Evolutionary conservation across 2,329 filamentous ascomycete genomes (phyloP).

Genomic region (Ophioceras dolichostomum): DNA sequence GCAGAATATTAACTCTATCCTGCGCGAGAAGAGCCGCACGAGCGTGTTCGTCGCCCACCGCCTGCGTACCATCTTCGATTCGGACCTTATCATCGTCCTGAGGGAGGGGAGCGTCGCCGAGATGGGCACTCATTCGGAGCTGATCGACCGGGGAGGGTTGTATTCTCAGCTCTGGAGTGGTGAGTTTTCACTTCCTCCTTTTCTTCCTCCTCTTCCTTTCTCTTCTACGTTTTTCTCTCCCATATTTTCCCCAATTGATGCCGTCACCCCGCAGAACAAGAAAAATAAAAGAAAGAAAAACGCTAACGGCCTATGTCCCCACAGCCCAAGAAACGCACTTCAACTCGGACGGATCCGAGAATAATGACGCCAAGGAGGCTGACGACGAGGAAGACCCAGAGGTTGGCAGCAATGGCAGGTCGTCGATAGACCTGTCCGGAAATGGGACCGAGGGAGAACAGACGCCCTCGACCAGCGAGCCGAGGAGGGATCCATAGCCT

Average conservation of each 20-base stretch:
- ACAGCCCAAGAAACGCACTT: slow-evolving; percentile 11
- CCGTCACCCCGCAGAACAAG: too few species aligned
- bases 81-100: slow-evolving; percentile 84
- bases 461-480: too few species aligned
- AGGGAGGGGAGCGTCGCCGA: slow-evolving; percentile 78
- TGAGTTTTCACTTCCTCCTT: slow-evolving; percentile 2
- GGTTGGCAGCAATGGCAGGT: background rate
- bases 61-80: slow-evolving; percentile 85
- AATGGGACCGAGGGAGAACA: too few species aligned
- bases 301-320: background rate
- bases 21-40: slow-evolving; percentile 78
- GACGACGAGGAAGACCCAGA: background rate
- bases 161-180: slow-evolving; percentile 81
- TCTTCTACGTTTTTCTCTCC: background rate
- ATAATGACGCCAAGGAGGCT: slow-evolving; percentile 6
- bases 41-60: slow-evolving; percentile 94
- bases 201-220: background rate
- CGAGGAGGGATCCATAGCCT: too few species aligned
- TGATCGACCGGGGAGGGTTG: slow-evolving; percentile 66
- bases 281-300: too few species aligned
- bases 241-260: background rate
- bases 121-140: slow-evolving; percentile 72
- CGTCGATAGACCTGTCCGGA: too few species aligned
- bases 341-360: slow-evolving; percentile 2
- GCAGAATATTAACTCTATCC: slow-evolving; percentile 82